phyloP scores from a whole-genome alignment of 1,284 basidiomycete species.

The Leccinum cinnamomeum region DNA sequence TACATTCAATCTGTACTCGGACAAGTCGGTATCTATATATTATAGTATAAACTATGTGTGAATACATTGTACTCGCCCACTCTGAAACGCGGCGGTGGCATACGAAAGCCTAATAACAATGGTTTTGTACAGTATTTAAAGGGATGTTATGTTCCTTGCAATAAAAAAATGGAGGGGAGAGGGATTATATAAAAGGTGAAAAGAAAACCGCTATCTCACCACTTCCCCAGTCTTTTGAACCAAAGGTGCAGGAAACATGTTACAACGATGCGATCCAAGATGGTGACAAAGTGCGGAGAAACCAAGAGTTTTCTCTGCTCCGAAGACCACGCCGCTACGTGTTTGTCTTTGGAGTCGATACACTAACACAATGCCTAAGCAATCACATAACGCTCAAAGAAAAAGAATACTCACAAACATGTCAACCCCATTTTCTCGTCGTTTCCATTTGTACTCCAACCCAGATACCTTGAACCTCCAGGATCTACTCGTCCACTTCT shows the following conservation, averaged over 20 bases:
- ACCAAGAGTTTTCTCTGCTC: constrained; percentile 42
- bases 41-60: constrained; percentile 23
- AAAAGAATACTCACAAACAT: constrained; percentile 43
- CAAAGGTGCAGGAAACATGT: constrained; percentile 57
- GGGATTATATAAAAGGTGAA: background rate
- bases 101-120: constrained; percentile 7
- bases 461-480: constrained; percentile 53
- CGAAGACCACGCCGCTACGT: constrained; percentile 51
- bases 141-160: background rate
- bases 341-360: constrained; percentile 47
- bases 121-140: constrained; percentile 18
- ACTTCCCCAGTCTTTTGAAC: constrained; percentile 45
- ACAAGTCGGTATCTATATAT: constrained; percentile 9
- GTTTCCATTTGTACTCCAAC: constrained; percentile 61
- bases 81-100: background rate
- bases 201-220: constrained; percentile 32
- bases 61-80: constrained; percentile 16
- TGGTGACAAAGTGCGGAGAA: constrained; percentile 38
- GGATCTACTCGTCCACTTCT: constrained; percentile 38
- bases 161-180: background rate
- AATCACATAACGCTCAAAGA: background rate
- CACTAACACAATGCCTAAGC: constrained; percentile 40
- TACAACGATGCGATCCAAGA: constrained; percentile 55
- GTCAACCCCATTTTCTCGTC: constrained; percentile 44
- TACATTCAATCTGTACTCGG: background rate